Conservation (phyloP, 345 rosid species). For the Ricinus communis region DNA sequence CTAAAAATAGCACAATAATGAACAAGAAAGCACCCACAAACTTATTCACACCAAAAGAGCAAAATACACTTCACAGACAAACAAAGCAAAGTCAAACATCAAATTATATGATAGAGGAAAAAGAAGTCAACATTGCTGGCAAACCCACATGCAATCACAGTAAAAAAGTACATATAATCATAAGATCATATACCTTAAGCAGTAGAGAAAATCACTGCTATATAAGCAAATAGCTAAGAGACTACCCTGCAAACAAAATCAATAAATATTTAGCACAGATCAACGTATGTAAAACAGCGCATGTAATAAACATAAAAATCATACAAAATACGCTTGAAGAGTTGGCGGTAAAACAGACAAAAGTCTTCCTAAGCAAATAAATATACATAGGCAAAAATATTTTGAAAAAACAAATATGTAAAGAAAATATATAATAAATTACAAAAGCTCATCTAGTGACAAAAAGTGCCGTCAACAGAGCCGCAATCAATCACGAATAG, state of each 20-base stretch:
- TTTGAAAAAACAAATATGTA: too few relatives aligned
- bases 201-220: not conserved
- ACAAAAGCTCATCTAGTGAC: too few relatives aligned
- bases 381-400: too few relatives aligned
- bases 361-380: too few relatives aligned
- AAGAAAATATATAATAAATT: too few relatives aligned
- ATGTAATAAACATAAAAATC: too few relatives aligned
- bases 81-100: not conserved
- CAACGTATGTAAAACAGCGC: too few relatives aligned
- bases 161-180: not conserved
- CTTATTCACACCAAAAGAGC: not conserved
- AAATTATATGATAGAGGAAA: not conserved
- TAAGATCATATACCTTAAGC: not conserved
- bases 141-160: not conserved
- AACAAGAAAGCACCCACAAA: not conserved
- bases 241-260: not conserved
- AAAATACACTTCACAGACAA: not conserved
- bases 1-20: too few relatives aligned
- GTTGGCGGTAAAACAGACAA: too few relatives aligned
- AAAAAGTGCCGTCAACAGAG: too few relatives aligned
- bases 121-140: not conserved
- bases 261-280: not conserved
- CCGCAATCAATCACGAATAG: too few relatives aligned
- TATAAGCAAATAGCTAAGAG: not conserved
- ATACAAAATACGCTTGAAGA: too few relatives aligned